A percentile compares a stretch with the other conserved stretches of the same genome.
phyloP scores from a whole-genome alignment of 179 eudicot genomes.

The Camellia oleifera region DNA sequence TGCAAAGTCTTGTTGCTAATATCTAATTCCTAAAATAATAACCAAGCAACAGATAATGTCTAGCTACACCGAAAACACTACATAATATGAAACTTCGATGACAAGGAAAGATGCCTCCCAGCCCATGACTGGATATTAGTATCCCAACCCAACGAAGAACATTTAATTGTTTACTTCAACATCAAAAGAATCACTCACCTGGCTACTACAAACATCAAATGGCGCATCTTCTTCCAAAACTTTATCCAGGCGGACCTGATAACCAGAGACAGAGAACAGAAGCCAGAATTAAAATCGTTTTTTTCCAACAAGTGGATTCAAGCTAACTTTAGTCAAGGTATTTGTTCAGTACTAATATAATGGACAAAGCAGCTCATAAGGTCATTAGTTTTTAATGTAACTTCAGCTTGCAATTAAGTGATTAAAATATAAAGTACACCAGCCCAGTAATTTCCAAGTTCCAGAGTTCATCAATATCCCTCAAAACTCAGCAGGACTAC shows the following conservation, averaged over 20 bases:
- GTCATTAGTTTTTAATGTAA: neutral
- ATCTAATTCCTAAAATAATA: neutral
- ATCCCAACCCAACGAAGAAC: neutral
- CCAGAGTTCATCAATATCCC: no score
- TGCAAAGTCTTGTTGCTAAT: neutral
- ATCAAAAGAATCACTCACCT: slow-evolving; percentile 44
- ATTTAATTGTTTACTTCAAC: neutral
- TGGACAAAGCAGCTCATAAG: slow-evolving; percentile 1
- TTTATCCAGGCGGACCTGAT: slow-evolving; percentile 75
- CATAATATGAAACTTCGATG: neutral
- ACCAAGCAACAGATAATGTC: neutral
- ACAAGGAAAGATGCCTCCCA: neutral
- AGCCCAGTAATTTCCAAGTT: no score
- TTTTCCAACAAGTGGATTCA: neutral
- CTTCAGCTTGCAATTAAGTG: neutral
- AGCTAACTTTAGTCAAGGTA: neutral
- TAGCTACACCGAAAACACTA: slow-evolving; percentile 5
- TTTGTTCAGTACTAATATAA: neutral
- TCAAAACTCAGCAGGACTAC: neutral
- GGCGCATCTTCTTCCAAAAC: slow-evolving; percentile 88
- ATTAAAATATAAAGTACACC: neutral
- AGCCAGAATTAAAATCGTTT: neutral
- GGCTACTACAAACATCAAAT: slow-evolving; percentile 94
- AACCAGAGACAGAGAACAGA: slow-evolving; percentile 17
- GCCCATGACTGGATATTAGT: neutral